A percentile compares a stretch with the other conserved stretches of the same genome.
Conservation (phyloP, 768 basidiomycete species). For the Asterophora lycoperdoides region DNA sequence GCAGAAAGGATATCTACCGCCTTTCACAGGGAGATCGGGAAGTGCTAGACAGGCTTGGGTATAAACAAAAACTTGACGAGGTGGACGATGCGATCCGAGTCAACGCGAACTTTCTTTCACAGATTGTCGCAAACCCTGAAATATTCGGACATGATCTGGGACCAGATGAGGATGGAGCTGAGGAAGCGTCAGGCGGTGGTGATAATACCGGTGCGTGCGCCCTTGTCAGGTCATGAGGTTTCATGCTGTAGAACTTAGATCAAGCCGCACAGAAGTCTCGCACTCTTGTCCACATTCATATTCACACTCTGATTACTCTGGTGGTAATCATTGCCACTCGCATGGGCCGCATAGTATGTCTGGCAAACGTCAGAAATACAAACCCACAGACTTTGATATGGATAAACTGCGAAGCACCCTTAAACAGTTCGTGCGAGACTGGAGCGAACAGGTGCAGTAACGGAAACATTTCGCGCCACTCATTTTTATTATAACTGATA, state of each 20-base stretch:
- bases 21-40: conserved; percentile 68
- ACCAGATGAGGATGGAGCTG: conserved; percentile 24
- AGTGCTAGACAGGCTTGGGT: conserved; percentile 64
- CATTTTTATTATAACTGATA: not conserved
- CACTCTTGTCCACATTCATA: conserved; percentile 13
- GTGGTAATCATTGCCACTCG: conserved; percentile 28
- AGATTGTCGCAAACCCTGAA: conserved; percentile 73
- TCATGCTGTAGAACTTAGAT: not conserved
- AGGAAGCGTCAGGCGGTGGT: conserved; percentile 3
- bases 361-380: conserved; percentile 30
- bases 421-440: conserved; percentile 91
- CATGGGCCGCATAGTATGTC: conserved; percentile 26
- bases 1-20: conserved; percentile 74
- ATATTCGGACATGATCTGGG: conserved; percentile 65
- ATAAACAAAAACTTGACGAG: conserved; percentile 70
- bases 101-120: conserved; percentile 74
- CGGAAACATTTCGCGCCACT: not conserved
- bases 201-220: conserved; percentile 12
- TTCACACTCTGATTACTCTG: conserved; percentile 19
- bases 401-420: conserved; percentile 90
- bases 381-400: conserved; percentile 71
- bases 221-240: not conserved
- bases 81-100: conserved; percentile 78
- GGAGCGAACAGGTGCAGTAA: conserved; percentile 69
- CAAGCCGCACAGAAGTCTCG: not conserved